Evolutionary conservation across 2,329 filamentous ascomycete species (phyloP), one percentile per base, ranked within the genome.

Genomic region (Phoma sp.): DNA sequence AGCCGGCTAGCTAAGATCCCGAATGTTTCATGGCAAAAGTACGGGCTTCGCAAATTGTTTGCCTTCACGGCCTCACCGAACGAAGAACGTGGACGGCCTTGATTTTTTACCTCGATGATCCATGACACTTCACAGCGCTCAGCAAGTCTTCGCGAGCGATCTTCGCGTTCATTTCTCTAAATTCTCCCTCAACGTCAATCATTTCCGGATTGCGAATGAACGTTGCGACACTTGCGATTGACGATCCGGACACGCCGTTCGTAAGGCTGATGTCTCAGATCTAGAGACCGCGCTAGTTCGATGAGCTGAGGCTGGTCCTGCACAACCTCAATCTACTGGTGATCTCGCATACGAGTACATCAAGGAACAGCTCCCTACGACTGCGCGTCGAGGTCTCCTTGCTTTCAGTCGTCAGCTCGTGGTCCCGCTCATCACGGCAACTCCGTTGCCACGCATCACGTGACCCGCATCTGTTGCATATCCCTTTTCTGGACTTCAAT

Each of bases 211-310:
- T 44, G 23, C 51, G 37, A 33, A 44, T 50, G 41, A 52, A 47
- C 44, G 32, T 40, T 38, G 40, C 18, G 42, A 52, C 48, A 46
- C 46, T 50, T 39, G 35, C 25, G 10, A 35, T 13, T 39, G 32
- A 35, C 38, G 25, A 42, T 47, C 30, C 57, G 52, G 57, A 41
- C 48, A 45, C 46, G 46, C 57, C 49, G 53, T 54, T 29, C 35
- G 43, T 48, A 58, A 41, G 51, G 54, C 58, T 58, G 51, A 45
- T 42, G 40, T 47, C 32, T 46, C 43, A 47, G 50, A 52, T 52
- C 57, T 44, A 49, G 47, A 38, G 41, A 29, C 43, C n/a, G 40
- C 22, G 18, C 47, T 55, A 57, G 41, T 49, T 7, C 30, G 33
- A 48, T 48, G 38, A 51, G 41, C 51, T 53, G 45, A 37, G 40